Evolutionary conservation across 106 monocot species (phyloP).

Genomic region (Cymbidium sinense): DNA sequence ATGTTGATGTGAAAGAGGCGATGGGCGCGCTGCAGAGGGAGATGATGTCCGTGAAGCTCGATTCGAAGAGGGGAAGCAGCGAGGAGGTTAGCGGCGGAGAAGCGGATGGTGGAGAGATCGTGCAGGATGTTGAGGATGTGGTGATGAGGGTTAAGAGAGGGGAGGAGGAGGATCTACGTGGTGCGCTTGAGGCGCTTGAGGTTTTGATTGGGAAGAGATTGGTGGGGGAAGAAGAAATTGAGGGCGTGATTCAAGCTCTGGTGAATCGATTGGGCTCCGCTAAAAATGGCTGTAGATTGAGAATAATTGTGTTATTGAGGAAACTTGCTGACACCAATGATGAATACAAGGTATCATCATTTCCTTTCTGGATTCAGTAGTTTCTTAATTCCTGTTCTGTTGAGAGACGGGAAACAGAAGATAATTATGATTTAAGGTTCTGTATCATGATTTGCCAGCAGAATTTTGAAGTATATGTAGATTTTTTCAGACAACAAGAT

Average conservation of each 20-base stretch:
- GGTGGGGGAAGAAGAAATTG: constrained; percentile 20
- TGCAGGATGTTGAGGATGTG: constrained; percentile 19
- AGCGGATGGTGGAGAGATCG: not conserved
- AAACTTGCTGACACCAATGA: constrained; percentile 24
- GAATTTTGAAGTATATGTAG: not conserved
- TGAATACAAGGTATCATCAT: constrained; percentile 47
- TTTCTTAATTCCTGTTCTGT: not conserved
- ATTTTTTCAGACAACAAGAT: not conserved
- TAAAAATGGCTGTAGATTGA: constrained; percentile 35
- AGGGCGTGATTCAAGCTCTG: constrained; percentile 29
- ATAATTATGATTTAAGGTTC: too few relatives aligned
- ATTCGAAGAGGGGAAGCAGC: not conserved
- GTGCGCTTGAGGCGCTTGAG: constrained; percentile 28
- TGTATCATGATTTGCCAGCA: not conserved
- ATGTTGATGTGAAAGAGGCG: constrained; percentile 9
- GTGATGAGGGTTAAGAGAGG: constrained; percentile 43
- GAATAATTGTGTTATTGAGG: constrained; percentile 41
- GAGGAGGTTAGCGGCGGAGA: not conserved
- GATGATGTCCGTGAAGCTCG: constrained; percentile 17
- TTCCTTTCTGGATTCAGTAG: not conserved
- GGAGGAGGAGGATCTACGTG: constrained; percentile 31
- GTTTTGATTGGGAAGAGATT: constrained; percentile 25
- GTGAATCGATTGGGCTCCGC: constrained; percentile 28
- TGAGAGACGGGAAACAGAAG: too few relatives aligned
- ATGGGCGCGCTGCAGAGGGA: constrained; percentile 24